Conservation (phyloP, 345 rosid genomes). For the Citrus unshiu region DNA sequence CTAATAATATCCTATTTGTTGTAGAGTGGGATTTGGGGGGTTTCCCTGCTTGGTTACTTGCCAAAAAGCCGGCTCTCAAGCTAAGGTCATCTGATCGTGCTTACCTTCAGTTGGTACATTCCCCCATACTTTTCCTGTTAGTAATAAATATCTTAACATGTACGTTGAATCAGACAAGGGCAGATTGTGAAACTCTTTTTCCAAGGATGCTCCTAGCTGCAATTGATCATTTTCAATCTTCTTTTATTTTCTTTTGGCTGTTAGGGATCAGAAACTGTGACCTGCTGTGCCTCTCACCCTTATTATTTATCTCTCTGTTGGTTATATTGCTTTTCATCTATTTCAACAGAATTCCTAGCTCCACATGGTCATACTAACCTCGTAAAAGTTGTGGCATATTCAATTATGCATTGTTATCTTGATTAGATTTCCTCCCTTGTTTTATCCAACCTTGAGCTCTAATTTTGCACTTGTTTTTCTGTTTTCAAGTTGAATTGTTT, state of each 20-base stretch:
- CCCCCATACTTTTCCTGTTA: background rate
- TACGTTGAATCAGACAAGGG: background rate
- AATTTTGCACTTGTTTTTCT: background rate
- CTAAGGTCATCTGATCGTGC: constrained; percentile 80
- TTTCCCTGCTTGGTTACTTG: constrained; percentile 88
- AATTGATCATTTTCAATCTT: background rate
- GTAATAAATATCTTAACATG: background rate
- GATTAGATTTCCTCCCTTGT: background rate
- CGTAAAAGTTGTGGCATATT: background rate
- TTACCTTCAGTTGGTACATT: constrained; percentile 61
- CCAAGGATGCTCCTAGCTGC: background rate
- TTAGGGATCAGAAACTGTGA: background rate
- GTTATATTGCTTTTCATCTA: background rate
- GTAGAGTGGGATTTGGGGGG: constrained; percentile 99
- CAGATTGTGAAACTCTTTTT: background rate
- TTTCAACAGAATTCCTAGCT: background rate
- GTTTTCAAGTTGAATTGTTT: background rate
- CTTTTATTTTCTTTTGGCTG: background rate
- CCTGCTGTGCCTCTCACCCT: background rate
- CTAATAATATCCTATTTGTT: constrained; percentile 12
- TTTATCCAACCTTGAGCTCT: background rate
- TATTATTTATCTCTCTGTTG: background rate
- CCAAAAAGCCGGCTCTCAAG: constrained; percentile 58
- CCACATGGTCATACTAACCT: background rate
- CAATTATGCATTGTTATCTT: background rate